Percentiles rank a stretch among this genome's conserved stretches.
Evolutionary conservation across 2,329 filamentous ascomycete genomes (phyloP).

Genomic region (Cytospora leucostoma): DNA sequence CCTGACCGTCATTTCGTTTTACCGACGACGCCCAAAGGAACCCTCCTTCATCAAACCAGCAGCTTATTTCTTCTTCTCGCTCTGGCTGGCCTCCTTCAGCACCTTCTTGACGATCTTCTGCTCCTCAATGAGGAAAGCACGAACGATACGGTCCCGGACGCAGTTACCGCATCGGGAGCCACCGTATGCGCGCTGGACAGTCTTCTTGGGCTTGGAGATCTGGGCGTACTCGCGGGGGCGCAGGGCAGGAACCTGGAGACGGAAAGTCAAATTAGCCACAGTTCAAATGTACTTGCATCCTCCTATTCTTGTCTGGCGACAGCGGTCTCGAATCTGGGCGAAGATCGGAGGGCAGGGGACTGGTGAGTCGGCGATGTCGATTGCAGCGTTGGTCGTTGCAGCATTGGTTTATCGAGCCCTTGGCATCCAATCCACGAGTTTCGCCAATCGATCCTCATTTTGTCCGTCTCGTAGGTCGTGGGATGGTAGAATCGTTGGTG

Average conservation of each 20-base stretch:
- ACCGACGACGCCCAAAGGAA: slow-evolving; percentile 31
- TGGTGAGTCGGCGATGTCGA: neutral
- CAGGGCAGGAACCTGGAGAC: slow-evolving; percentile 81
- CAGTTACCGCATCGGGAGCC: slow-evolving; percentile 98
- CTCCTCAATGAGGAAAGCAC: slow-evolving; percentile 99
- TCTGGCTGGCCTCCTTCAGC: slow-evolving; percentile 92
- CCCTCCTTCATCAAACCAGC: slow-evolving; percentile 38
- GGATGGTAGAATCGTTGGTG: neutral
- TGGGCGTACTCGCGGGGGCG: slow-evolving; percentile 96
- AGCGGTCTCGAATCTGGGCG: neutral
- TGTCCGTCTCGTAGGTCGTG: neutral
- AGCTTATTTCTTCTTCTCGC: slow-evolving; percentile 70
- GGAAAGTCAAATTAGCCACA: slow-evolving; percentile 34
- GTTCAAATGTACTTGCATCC: slow-evolving; percentile 1
- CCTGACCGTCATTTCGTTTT: slow-evolving; percentile 40
- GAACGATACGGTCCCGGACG: slow-evolving; percentile 95
- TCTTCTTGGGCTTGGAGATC: slow-evolving; percentile 99
- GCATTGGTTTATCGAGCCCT: neutral
- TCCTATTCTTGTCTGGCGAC: neutral
- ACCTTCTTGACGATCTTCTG: slow-evolving; percentile 99
- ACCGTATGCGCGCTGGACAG: slow-evolving; percentile 96
- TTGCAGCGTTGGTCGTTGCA: neutral
- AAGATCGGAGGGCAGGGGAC: slow-evolving; percentile 1
- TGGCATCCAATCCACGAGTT: neutral
- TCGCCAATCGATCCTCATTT: neutral